Base-by-base conservation (phyloP, 2,329 filamentous ascomycete species). In the Xylaria sp. region DNA sequence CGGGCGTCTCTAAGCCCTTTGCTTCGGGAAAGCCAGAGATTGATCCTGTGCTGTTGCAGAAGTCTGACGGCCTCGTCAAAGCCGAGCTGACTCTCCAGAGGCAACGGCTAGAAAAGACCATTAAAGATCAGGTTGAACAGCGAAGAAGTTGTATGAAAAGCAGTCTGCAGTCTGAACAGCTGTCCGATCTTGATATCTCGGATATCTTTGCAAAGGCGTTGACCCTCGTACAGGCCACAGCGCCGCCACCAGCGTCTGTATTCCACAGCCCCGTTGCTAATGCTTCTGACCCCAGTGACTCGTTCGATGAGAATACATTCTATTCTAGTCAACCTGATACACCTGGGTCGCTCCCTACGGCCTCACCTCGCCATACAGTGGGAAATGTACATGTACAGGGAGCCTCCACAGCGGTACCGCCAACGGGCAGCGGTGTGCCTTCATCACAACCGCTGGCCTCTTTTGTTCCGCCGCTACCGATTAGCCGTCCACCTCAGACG, bases 291-390 rank as follows among this genome's bases (percentile, higher is more conserved):
- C 76, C 83, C 71, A 89, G 82, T 81, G 90, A 93, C 74, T 94
- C 91, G 42, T 90, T 92, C 77, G 92, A 97, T 76, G 89, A 95
- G 73, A 92, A 95, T 71, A 94, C 92, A 47, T 96, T 96, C 75
- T 97, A 97, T 79, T 97, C 93, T 66, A 97, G 92, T 76, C 90
- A 89, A 77, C 88, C 92, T 79, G 90, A 92, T 73, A 96, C 92
- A 65, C 83, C 84, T 61, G 80, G 84, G 58, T 80, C 79, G 35
- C 77, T 76, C 54, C 75, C 77, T 60, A 76, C 77, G 46, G 76
- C 79, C 34, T 77, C 76, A 59, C 68, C 77, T 76, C 83, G 71
- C 79, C 83, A 72, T 67, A 71, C 72, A 62, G 73, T 74, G 61
- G 75, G 72, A 62, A 73, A 76, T 66, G 73, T 71, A 52, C 71